phyloP scores from a whole-genome alignment of 768 basidiomycete species.

The Lentinula sp. region DNA sequence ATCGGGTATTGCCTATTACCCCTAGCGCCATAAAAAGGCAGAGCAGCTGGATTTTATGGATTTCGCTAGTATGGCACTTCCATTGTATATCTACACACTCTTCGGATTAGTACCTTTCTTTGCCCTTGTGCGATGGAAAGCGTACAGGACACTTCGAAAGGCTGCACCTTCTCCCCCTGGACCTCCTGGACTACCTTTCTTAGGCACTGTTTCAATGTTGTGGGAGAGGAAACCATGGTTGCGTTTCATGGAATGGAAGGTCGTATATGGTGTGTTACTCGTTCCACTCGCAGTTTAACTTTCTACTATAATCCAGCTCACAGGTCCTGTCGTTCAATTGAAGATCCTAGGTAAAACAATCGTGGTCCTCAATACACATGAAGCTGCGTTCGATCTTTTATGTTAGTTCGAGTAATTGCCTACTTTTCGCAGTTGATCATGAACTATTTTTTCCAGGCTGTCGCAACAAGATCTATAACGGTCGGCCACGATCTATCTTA shows the following conservation, averaged over 20 bases:
- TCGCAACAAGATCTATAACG: constrained; percentile 15
- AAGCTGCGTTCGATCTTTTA: constrained; percentile 22
- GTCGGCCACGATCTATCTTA: constrained; percentile 17
- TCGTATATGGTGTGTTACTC: constrained; percentile 9
- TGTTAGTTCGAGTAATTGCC: neutral
- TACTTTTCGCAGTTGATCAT: neutral
- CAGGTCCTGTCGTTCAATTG: constrained; percentile 10
- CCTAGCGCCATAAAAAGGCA: neutral
- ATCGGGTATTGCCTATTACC: neutral
- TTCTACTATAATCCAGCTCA: neutral
- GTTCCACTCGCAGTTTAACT: neutral
- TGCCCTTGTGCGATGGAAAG: neutral
- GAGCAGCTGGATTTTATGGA: neutral
- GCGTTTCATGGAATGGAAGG: constrained; percentile 13
- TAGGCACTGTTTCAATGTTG: constrained; percentile 15
- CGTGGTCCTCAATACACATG: constrained; percentile 21
- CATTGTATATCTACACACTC: neutral
- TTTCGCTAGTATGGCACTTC: neutral
- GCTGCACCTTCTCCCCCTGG: constrained; percentile 10
- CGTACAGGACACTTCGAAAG: neutral
- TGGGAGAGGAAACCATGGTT: constrained; percentile 12
- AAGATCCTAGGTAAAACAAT: constrained; percentile 11
- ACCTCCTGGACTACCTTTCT: constrained; percentile 15
- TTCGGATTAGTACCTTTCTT: neutral
- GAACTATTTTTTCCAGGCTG: constrained; percentile 13